Percentiles rank a stretch among this genome's conserved stretches.
Evolutionary conservation across 805 yeast species (phyloP).

Genomic region (Wickerhamiella galacta): DNA sequence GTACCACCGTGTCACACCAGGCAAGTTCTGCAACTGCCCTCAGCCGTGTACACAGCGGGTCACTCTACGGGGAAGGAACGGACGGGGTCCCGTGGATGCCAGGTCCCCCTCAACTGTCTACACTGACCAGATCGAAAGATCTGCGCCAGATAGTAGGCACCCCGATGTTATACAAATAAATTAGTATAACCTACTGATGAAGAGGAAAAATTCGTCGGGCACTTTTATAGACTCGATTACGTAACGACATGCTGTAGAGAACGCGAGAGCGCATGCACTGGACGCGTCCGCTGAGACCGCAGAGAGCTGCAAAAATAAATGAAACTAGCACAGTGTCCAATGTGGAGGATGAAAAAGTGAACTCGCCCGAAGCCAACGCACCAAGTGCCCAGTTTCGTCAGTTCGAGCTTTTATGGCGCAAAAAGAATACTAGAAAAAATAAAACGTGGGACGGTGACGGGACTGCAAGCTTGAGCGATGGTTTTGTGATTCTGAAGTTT

Average conservation of each 20-base stretch:
- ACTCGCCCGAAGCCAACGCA: too few relatives aligned
- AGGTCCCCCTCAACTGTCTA: constrained; percentile 16
- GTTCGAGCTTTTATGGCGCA: constrained; percentile 46
- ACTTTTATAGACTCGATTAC: too few relatives aligned
- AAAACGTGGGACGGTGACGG: constrained; percentile 97
- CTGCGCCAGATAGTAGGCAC: constrained; percentile 11
- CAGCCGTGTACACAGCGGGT: constrained; percentile 18
- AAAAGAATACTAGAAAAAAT: constrained; percentile 56
- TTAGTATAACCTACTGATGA: constrained; percentile 20
- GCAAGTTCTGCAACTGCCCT: constrained; percentile 12
- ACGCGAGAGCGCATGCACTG: too few relatives aligned
- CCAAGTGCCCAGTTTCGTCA: too few relatives aligned
- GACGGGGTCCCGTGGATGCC: constrained; percentile 21
- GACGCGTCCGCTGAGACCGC: too few relatives aligned
- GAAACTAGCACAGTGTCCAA: too few relatives aligned
- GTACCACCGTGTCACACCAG: constrained; percentile 21
- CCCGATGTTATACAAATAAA: constrained; percentile 18
- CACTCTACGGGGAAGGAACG: constrained; percentile 26
- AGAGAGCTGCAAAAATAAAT: too few relatives aligned
- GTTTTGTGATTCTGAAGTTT: constrained; percentile 31
- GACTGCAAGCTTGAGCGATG: constrained; percentile 21
- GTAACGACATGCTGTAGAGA: too few relatives aligned
- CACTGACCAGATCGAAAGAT: constrained; percentile 11
- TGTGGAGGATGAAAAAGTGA: too few relatives aligned
- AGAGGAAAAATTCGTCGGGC: constrained; percentile 6